Evolutionary conservation across 2,329 filamentous ascomycete species (phyloP).

Genomic region (Lecanicillium sp.): DNA sequence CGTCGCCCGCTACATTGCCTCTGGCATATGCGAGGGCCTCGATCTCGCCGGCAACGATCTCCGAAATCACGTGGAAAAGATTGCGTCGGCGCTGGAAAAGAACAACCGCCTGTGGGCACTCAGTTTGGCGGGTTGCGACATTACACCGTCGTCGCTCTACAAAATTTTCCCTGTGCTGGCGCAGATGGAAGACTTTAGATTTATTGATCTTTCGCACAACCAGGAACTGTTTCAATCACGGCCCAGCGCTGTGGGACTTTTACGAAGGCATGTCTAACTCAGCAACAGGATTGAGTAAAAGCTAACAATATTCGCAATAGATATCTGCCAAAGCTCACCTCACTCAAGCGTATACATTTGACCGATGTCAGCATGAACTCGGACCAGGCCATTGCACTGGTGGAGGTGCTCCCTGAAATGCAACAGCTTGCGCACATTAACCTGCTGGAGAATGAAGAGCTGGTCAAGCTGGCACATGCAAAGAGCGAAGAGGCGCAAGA

Average conservation of each 20-base stretch:
- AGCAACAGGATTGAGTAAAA: neutral
- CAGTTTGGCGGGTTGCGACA: conserved; percentile 78
- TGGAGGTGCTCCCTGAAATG: conserved; percentile 84
- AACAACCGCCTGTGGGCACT: conserved; percentile 67
- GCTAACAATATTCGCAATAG: conserved; percentile 27
- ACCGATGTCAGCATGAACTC: conserved; percentile 76
- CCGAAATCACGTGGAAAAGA: conserved; percentile 45
- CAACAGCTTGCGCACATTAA: conserved; percentile 77
- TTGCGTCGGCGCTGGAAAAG: conserved; percentile 47
- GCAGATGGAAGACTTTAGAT: conserved; percentile 67
- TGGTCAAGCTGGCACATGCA: conserved; percentile 66
- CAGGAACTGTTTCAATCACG: conserved; percentile 67
- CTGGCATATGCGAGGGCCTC: conserved; percentile 75
- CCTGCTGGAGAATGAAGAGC: conserved; percentile 71
- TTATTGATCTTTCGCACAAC: conserved; percentile 91
- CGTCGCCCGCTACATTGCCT: conserved; percentile 68
- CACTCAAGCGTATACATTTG: conserved; percentile 79
- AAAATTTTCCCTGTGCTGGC: conserved; percentile 68
- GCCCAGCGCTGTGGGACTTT: conserved; percentile 65
- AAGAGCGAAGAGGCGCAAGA: conserved; percentile 77
- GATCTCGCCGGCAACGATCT: conserved; percentile 83
- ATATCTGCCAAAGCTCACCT: conserved; percentile 71
- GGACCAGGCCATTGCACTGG: conserved; percentile 83
- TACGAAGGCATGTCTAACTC: conserved; percentile 60
- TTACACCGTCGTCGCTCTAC: conserved; percentile 66